Conservation (phyloP, 2,329 filamentous ascomycete species). For the Verticillium tricorpus region DNA sequence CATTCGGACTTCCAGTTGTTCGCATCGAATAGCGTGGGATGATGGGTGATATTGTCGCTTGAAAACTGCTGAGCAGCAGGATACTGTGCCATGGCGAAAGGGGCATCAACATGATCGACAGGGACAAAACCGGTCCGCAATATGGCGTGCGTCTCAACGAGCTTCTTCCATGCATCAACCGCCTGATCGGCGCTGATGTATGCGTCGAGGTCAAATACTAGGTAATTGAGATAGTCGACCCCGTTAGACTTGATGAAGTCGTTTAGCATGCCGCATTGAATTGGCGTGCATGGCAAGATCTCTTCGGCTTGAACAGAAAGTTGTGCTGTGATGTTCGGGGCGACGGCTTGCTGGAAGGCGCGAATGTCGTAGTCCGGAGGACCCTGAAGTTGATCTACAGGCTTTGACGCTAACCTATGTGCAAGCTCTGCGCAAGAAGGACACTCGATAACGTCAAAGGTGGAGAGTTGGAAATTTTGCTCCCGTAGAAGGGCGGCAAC, state of each 20-base stretch:
- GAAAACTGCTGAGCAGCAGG: conserved; percentile 2
- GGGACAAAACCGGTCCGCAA: conserved; percentile 70
- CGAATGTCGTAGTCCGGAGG: conserved; percentile 31
- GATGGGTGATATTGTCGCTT: neutral
- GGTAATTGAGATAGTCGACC: conserved; percentile 69
- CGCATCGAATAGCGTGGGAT: conserved; percentile 21
- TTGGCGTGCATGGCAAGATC: conserved; percentile 71
- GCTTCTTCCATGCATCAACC: conserved; percentile 52
- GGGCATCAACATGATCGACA: conserved; percentile 51
- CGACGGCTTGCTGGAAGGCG: conserved; percentile 29
- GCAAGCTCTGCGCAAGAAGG: conserved; percentile 40
- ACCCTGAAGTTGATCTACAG: neutral
- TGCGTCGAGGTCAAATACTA: conserved; percentile 47
- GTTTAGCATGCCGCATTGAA: conserved; percentile 76
- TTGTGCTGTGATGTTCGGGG: conserved; percentile 19
- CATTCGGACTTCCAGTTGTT: conserved; percentile 30
- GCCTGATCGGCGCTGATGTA: conserved; percentile 36
- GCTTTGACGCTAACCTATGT: conserved; percentile 1
- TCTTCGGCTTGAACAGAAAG: conserved; percentile 32
- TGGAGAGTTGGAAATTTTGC: conserved; percentile 53
- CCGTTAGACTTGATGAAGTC: conserved; percentile 67
- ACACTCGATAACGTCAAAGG: conserved; percentile 69
- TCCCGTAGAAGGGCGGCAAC: conserved; percentile 64
- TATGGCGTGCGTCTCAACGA: conserved; percentile 59
- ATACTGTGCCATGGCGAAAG: conserved; percentile 75